Percentiles rank a stretch among this genome's conserved stretches.
Conservation (phyloP, 2,329 filamentous ascomycete genomes). For the Apiospora saccharicola region DNA sequence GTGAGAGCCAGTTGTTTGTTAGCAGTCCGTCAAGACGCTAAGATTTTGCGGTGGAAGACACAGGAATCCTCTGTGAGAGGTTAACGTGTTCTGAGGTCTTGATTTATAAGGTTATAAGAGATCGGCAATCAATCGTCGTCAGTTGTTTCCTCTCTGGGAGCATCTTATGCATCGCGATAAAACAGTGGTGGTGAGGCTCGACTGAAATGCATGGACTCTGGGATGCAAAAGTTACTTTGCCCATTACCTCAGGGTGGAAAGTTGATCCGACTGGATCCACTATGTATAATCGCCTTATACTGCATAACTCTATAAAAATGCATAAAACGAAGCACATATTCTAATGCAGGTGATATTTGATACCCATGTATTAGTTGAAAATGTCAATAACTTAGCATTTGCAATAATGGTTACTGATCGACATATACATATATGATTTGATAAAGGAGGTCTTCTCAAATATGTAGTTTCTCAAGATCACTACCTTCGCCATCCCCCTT, state of each 20-base stretch:
- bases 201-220: neutral
- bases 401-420: too few relatives aligned
- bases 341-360: too few relatives aligned
- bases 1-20: too few relatives aligned
- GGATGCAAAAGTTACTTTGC: neutral
- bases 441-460: too few relatives aligned
- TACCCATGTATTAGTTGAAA: too few relatives aligned
- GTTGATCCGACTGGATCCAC: conserved; percentile 3
- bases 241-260: neutral
- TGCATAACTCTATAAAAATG: neutral
- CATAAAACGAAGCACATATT: neutral
- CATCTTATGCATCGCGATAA: neutral
- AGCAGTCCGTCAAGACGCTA: neutral
- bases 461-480: neutral
- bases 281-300: neutral
- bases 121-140: neutral
- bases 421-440: too few relatives aligned
- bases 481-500: neutral
- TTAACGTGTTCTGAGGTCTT: neutral
- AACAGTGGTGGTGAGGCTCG: neutral
- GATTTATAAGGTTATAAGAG: neutral
- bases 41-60: neutral
- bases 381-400: too few relatives aligned
- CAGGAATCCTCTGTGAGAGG: neutral
- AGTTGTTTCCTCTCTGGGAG: neutral